These are phyloP conservation scores for Sanghuangporus baumii DNA, from an alignment of 1,284 basidiomycete genomes.

Conservation along the genomic window DNA sequence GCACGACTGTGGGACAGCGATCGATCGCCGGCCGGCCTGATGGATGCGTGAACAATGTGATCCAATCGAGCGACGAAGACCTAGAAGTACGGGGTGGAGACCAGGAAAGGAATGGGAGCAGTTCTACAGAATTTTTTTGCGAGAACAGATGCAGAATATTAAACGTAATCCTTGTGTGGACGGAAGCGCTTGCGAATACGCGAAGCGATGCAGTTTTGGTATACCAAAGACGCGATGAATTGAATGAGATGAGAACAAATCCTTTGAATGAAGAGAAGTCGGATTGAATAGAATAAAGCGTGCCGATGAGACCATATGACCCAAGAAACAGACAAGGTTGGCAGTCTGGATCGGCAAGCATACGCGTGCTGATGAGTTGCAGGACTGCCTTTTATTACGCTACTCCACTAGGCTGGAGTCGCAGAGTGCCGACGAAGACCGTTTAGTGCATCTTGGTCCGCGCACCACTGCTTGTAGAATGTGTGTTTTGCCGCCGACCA, in stretches of 20 bases:
- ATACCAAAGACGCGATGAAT: background rate
- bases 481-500: background rate
- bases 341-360: background rate
- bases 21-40: background rate
- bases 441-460: background rate
- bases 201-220: background rate
- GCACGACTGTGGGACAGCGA: background rate
- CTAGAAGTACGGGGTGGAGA: background rate
- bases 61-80: slow-evolving; percentile 1
- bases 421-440: background rate
- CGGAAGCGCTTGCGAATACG: background rate
- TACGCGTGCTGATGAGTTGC: background rate
- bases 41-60: slow-evolving; percentile 7
- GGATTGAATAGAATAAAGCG: background rate
- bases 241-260: background rate
- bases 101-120: background rate
- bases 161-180: background rate
- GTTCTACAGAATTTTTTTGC: background rate
- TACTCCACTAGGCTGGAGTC: too few species aligned
- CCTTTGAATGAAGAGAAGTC: background rate
- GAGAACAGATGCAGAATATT: background rate
- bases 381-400: background rate
- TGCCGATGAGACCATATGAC: background rate
- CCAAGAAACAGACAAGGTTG: background rate
- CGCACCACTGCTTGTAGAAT: background rate